A percentile compares a stretch with the other conserved stretches of the same genome.
Evolutionary conservation across 2,329 filamentous ascomycete species (phyloP).

Genomic region (Aspergillus ochraceoroseus): DNA sequence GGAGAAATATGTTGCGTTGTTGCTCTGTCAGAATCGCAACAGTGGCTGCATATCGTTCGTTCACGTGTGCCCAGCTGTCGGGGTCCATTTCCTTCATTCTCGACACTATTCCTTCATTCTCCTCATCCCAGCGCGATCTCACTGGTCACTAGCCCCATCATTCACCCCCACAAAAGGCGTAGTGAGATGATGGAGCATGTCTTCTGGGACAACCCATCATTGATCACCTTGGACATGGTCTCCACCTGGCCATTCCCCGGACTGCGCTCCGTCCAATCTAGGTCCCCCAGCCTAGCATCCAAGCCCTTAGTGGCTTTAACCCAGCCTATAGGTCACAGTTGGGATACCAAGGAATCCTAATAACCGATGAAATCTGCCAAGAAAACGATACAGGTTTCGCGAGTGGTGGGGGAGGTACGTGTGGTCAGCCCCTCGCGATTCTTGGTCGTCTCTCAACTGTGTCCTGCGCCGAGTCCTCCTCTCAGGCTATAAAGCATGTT

Average conservation of each 20-base stretch:
- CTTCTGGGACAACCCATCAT: conserved; percentile 1
- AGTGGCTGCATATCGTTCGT: conserved; percentile 4
- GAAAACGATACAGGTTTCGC: conserved; percentile 13
- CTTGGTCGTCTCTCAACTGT: conserved; percentile 7
- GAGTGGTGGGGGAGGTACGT: conserved; percentile 11
- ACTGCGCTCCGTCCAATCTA: conserved; percentile 9
- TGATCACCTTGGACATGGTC: conserved; percentile 1
- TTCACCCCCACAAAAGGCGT: not conserved
- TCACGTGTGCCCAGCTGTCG: conserved; percentile 10
- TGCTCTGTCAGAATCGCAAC: no score
- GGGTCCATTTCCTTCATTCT: conserved; percentile 1
- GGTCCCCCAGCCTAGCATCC: conserved; percentile 2
- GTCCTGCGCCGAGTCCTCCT: not conserved
- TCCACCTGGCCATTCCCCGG: conserved; percentile 9
- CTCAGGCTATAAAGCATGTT: conserved; percentile 11
- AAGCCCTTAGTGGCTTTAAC: conserved; percentile 17
- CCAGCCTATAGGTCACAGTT: conserved; percentile 1
- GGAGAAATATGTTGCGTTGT: no score
- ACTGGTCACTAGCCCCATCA: conserved; percentile 8
- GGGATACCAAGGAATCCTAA: conserved; percentile 3
- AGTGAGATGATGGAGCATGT: not conserved
- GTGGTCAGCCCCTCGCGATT: conserved; percentile 15
- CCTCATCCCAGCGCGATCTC: not conserved
- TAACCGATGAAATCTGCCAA: conserved; percentile 19
- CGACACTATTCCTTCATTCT: conserved; percentile 1